phyloP scores from a whole-genome alignment of 2,329 filamentous ascomycete species.

The Cladosporium halotolerans region DNA sequence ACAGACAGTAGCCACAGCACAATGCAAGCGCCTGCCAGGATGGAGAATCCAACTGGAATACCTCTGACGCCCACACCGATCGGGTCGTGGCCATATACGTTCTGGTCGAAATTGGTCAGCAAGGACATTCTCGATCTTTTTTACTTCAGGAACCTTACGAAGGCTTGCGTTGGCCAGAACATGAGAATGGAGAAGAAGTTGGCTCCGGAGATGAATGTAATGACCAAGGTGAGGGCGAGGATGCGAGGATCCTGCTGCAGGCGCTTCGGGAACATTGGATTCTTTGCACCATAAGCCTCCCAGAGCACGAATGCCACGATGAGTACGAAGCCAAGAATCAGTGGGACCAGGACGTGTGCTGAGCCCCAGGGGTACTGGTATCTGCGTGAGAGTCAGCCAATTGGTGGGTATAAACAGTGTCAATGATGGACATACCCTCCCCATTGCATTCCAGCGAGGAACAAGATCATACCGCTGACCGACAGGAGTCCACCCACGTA shows the following conservation, averaged over 20 bases:
- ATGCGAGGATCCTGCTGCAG: slow-evolving; percentile 31
- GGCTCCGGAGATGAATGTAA: slow-evolving; percentile 36
- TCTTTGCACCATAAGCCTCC: slow-evolving; percentile 26
- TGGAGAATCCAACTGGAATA: slow-evolving; percentile 58
- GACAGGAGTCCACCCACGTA: slow-evolving; percentile 48
- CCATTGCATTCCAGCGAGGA: slow-evolving; percentile 41
- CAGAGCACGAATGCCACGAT: slow-evolving; percentile 30
- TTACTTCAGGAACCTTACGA: not conserved
- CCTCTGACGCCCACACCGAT: slow-evolving; percentile 58
- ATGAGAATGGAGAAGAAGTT: slow-evolving; percentile 40
- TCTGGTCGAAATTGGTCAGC: not conserved
- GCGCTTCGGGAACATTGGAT: slow-evolving; percentile 31
- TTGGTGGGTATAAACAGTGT: not conserved
- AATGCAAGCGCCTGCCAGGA: slow-evolving; percentile 55
- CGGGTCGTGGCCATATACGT: slow-evolving; percentile 47
- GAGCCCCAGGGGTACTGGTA: slow-evolving; percentile 29
- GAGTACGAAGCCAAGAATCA: slow-evolving; percentile 28
- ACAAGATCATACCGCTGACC: slow-evolving; percentile 45
- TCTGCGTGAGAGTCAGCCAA: not conserved
- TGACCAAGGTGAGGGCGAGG: slow-evolving; percentile 32
- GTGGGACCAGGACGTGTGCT: slow-evolving; percentile 29
- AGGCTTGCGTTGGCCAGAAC: slow-evolving; percentile 56
- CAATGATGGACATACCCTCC: slow-evolving; percentile 1
- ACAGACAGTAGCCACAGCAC: slow-evolving; percentile 53
- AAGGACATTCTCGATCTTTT: not conserved